Evolutionary conservation across 2,329 filamentous ascomycete genomes (phyloP).

Genomic region (Alternaria sp.): DNA sequence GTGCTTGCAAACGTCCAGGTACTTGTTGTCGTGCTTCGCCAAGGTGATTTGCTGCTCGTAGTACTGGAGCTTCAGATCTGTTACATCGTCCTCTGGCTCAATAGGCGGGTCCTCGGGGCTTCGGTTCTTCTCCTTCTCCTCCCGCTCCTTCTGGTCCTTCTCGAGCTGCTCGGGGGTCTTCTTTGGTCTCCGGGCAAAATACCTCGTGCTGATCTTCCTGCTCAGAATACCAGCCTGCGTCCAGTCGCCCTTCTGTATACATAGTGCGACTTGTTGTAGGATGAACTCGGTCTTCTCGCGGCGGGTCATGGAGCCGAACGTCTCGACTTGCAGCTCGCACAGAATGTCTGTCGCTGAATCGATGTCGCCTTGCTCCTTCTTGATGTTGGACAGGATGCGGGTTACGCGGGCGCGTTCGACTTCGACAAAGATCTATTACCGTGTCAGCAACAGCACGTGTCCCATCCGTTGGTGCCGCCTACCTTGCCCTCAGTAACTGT

Average conservation of each 20-base stretch:
- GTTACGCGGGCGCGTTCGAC: constrained; percentile 96
- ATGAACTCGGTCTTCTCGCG: constrained; percentile 99
- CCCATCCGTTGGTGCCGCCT: constrained; percentile 26
- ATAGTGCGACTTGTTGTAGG: constrained; percentile 89
- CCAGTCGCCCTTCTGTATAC: constrained; percentile 96
- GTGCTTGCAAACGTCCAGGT: constrained; percentile 97
- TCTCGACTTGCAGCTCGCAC: constrained; percentile 98
- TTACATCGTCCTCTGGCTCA: constrained; percentile 86
- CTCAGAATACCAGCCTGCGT: constrained; percentile 92
- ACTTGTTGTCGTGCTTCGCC: constrained; percentile 96
- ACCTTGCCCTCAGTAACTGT: constrained; percentile 98
- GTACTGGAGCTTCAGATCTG: constrained; percentile 92
- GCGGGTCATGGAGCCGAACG: constrained; percentile 96
- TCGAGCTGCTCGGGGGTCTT: constrained; percentile 89
- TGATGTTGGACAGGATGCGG: constrained; percentile 94
- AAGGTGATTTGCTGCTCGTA: constrained; percentile 97
- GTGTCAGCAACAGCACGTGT: constrained; percentile 29
- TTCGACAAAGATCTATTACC: constrained; percentile 87
- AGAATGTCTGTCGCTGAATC: constrained; percentile 90
- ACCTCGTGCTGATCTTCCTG: constrained; percentile 96
- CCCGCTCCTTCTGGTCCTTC: constrained; percentile 87
- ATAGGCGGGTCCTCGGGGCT: constrained; percentile 80
- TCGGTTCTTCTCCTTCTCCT: constrained; percentile 82
- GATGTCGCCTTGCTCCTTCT: constrained; percentile 92
- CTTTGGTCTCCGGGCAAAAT: constrained; percentile 89